phyloP scores from a whole-genome alignment of 805 yeast genomes.

The Candida pseudoglaebosa region DNA sequence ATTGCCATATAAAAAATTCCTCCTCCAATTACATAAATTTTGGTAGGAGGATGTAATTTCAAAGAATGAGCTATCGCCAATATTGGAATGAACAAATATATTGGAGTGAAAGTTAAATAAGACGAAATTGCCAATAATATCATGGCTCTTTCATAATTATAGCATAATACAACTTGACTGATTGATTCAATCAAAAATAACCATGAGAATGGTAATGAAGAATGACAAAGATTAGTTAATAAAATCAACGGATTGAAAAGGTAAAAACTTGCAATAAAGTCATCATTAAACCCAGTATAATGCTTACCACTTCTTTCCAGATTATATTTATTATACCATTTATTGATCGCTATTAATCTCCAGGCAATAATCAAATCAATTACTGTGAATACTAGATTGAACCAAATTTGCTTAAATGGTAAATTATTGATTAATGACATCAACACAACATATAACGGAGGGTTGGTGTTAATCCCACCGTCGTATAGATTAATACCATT shows the following conservation, averaged over 20 bases:
- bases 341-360: constrained; percentile 48
- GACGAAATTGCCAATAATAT: constrained; percentile 57
- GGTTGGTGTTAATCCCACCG: constrained; percentile 85
- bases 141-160: constrained; percentile 42
- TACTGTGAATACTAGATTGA: constrained; percentile 48
- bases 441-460: constrained; percentile 64
- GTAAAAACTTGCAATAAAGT: constrained; percentile 58
- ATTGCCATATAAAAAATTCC: constrained; percentile 15
- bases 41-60: constrained; percentile 3
- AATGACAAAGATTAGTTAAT: constrained; percentile 62
- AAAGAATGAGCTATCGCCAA: constrained; percentile 29
- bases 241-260: constrained; percentile 79
- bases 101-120: constrained; percentile 60
- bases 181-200: constrained; percentile 47
- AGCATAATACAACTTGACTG: constrained; percentile 40
- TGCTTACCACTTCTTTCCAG: constrained; percentile 13
- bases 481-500: constrained; percentile 64
- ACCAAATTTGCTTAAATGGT: constrained; percentile 18
- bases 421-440: constrained; percentile 35
- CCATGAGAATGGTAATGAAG: constrained; percentile 61
- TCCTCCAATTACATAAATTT: constrained; percentile 16
- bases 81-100: constrained; percentile 59
- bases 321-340: constrained; percentile 30
- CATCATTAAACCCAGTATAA: constrained; percentile 28
- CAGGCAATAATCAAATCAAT: constrained; percentile 58